Conservation (phyloP, 768 basidiomycete genomes). For the Hygrocybe coccinea region DNA sequence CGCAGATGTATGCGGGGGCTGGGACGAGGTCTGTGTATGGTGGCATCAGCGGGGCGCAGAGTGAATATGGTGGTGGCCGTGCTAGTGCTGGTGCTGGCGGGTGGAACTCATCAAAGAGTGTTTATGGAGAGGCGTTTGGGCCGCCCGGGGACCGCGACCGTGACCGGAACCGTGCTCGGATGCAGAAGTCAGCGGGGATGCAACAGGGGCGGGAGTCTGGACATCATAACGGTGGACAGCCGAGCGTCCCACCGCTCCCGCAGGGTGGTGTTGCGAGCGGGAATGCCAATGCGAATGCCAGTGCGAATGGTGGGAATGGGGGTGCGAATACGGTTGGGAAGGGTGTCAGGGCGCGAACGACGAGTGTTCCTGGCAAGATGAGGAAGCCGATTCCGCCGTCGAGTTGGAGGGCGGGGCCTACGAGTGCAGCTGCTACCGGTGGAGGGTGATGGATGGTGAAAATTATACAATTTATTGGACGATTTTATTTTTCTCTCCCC, state of each 20-base stretch:
- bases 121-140: conserved; percentile 65
- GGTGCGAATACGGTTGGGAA: conserved; percentile 5
- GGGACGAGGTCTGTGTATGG: conserved; percentile 53
- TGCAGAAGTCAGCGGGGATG: conserved; percentile 7
- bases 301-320: conserved; percentile 5
- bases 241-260: conserved; percentile 39
- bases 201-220: not conserved
- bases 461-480: no score
- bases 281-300: conserved; percentile 11
- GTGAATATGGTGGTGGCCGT: conserved; percentile 56
- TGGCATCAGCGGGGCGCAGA: conserved; percentile 49
- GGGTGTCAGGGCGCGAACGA: conserved; percentile 35
- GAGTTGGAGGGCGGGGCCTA: conserved; percentile 47
- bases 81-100: conserved; percentile 39
- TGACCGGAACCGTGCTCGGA: conserved; percentile 11
- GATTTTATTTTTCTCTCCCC: no score
- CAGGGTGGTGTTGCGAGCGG: conserved; percentile 6
- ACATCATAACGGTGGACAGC: conserved; percentile 24
- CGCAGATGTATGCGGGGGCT: conserved; percentile 50
- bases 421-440: no score
- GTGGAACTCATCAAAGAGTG: conserved; percentile 57
- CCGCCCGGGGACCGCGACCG: conserved; percentile 27
- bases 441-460: no score
- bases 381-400: conserved; percentile 48
- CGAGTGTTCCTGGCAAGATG: conserved; percentile 40